Conservation (phyloP, 2,329 filamentous ascomycete species). For the Arachnomyces sp. region DNA sequence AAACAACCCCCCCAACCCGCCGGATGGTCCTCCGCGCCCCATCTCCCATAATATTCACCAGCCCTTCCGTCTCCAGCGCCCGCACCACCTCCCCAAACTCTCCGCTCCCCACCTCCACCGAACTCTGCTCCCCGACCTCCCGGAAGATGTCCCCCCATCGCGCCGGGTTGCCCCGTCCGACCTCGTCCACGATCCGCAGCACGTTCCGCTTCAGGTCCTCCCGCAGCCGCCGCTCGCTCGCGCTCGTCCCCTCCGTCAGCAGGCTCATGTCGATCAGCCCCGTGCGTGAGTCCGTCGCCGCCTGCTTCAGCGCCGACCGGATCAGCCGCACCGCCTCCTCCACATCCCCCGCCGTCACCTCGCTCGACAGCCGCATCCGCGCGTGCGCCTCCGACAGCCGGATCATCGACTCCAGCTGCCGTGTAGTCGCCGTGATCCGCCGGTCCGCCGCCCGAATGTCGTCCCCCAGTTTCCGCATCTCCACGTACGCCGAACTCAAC, state of each 20-base stretch:
- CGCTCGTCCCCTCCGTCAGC: constrained; percentile 85
- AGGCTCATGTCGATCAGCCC: constrained; percentile 96
- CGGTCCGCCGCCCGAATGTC: constrained; percentile 82
- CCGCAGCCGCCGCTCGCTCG: constrained; percentile 72
- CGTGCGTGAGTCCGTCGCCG: constrained; percentile 83
- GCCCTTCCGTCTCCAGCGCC: constrained; percentile 73
- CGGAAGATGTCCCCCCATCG: constrained; percentile 71
- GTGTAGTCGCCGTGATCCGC: constrained; percentile 93
- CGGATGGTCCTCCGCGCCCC: constrained; percentile 74
- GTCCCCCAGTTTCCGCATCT: constrained; percentile 88
- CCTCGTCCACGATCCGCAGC: constrained; percentile 68
- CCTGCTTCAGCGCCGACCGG: constrained; percentile 87
- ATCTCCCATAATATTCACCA: constrained; percentile 72
- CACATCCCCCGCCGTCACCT: constrained; percentile 75
- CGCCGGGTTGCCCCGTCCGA: constrained; percentile 55
- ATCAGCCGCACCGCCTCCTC: constrained; percentile 87
- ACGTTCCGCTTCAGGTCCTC: constrained; percentile 78
- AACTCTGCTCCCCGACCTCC: constrained; percentile 61
- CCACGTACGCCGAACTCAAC: constrained; percentile 79
- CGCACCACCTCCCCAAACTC: constrained; percentile 81
- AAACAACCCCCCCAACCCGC: constrained; percentile 55
- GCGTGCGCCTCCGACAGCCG: constrained; percentile 92
- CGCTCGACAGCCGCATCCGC: constrained; percentile 80
- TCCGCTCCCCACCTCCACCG: constrained; percentile 59
- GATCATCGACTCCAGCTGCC: constrained; percentile 97